Conservation (phyloP, 1,139 yeast genomes). For the Kurtzmaniella quercitrusa region DNA sequence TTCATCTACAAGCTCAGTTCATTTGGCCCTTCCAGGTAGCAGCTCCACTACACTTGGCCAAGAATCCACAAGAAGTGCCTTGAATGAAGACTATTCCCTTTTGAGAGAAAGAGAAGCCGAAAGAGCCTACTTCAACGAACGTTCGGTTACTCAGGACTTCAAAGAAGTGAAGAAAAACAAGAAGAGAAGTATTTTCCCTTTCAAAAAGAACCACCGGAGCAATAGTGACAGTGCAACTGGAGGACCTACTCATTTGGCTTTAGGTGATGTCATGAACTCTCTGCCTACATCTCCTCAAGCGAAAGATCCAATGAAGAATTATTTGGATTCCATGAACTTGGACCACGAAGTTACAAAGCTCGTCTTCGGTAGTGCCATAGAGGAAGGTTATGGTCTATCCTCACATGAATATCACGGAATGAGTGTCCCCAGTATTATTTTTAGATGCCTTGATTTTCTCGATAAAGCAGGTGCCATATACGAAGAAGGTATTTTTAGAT, state of each 20-base stretch:
- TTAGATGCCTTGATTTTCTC: slow-evolving; percentile 70
- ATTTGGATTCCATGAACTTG: slow-evolving; percentile 37
- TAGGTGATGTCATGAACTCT: slow-evolving; percentile 14
- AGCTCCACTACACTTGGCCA: slow-evolving; percentile 3
- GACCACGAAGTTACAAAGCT: slow-evolving; percentile 33
- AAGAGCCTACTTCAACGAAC: neutral
- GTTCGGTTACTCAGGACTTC: neutral
- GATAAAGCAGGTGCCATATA: slow-evolving; percentile 65
- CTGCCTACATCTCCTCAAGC: slow-evolving; percentile 9
- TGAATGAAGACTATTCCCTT: slow-evolving; percentile 3
- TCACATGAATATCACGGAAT: slow-evolving; percentile 42
- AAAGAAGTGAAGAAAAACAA: slow-evolving; percentile 43
- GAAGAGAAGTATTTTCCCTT: slow-evolving; percentile 60
- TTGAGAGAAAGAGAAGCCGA: slow-evolving; percentile 3
- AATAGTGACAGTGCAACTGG: slow-evolving; percentile 2
- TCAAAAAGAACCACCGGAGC: slow-evolving; percentile 31
- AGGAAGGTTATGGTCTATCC: slow-evolving; percentile 49
- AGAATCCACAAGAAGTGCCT: slow-evolving; percentile 3
- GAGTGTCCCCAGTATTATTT: slow-evolving; percentile 72
- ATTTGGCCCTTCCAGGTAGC: slow-evolving; percentile 1
- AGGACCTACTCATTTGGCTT: slow-evolving; percentile 9
- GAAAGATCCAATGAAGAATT: slow-evolving; percentile 25
- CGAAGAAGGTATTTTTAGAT: slow-evolving; percentile 88
- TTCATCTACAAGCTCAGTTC: neutral
- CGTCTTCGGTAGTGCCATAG: slow-evolving; percentile 66